These are phyloP conservation scores for Cicer judaicum DNA, from an alignment of 306 rosid genomes.

Conservation along the genomic window DNA sequence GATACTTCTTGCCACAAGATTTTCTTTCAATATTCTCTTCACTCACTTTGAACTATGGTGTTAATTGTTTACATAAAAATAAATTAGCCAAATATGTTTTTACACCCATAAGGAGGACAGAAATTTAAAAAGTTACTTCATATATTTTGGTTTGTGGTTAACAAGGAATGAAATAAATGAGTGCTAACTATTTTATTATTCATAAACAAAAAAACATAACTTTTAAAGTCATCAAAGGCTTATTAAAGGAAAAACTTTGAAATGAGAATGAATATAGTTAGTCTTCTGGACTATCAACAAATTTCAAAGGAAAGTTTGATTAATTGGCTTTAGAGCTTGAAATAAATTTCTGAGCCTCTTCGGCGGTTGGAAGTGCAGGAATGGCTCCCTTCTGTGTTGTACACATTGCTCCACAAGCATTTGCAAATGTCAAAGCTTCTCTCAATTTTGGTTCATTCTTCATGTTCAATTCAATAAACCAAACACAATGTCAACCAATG, in stretches of 20 bases:
- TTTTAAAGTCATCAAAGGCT: neutral
- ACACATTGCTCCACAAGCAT: slow-evolving; percentile 74
- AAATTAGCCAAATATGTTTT: no score
- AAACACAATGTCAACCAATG: slow-evolving; percentile 2
- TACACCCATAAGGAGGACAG: no score
- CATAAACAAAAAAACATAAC: neutral
- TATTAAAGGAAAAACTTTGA: neutral
- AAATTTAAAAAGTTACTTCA: no score
- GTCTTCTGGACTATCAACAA: slow-evolving; percentile 17
- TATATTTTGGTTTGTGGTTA: no score
- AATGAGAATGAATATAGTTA: slow-evolving; percentile 25
- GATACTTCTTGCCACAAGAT: no score
- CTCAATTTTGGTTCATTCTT: slow-evolving; percentile 63
- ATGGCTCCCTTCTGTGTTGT: slow-evolving; percentile 73
- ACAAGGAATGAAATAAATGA: no score
- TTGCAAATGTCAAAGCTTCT: slow-evolving; percentile 61
- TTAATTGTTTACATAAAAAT: no score
- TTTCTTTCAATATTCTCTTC: no score
- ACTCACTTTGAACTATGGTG: no score
- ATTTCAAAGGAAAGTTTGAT: neutral
- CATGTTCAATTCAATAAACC: neutral
- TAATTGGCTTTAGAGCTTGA: slow-evolving; percentile 46
- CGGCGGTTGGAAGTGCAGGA: slow-evolving; percentile 69
- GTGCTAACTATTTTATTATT: no score
- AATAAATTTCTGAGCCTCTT: slow-evolving; percentile 52